Conservation (phyloP, 2,329 filamentous ascomycete genomes). For the Sodiomyces alkalinus region DNA sequence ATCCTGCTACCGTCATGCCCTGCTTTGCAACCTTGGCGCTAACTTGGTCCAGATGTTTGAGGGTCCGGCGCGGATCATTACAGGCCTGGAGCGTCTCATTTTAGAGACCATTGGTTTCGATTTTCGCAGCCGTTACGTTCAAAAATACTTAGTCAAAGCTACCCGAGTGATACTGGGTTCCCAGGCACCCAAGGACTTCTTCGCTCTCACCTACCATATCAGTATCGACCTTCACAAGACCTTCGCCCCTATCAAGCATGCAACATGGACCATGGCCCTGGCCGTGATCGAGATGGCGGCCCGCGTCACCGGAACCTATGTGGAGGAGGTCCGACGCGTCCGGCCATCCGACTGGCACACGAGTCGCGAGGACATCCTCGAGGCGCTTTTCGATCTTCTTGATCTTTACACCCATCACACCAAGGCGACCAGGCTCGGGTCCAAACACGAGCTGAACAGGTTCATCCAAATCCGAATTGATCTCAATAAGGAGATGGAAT, state of each 20-base stretch:
- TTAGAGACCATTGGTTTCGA: slow-evolving; percentile 89
- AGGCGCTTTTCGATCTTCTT: slow-evolving; percentile 79
- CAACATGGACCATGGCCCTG: slow-evolving; percentile 70
- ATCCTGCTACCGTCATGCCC: neutral
- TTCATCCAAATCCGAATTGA: slow-evolving; percentile 80
- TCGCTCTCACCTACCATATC: slow-evolving; percentile 61
- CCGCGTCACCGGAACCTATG: slow-evolving; percentile 43
- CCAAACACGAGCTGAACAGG: slow-evolving; percentile 54
- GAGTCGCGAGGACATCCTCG: slow-evolving; percentile 36
- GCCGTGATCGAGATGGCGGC: slow-evolving; percentile 69
- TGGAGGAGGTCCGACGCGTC: slow-evolving; percentile 34
- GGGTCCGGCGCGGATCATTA: slow-evolving; percentile 59
- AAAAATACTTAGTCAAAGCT: slow-evolving; percentile 73
- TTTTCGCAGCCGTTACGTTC: slow-evolving; percentile 77
- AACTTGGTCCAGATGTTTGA: slow-evolving; percentile 53
- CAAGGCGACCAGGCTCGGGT: slow-evolving; percentile 58
- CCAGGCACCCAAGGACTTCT: slow-evolving; percentile 39
- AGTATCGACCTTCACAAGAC: slow-evolving; percentile 86
- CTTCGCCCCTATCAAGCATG: slow-evolving; percentile 81
- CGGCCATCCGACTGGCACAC: slow-evolving; percentile 30
- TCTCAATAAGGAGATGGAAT: slow-evolving; percentile 71
- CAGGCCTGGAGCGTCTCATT: slow-evolving; percentile 82
- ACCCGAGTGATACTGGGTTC: slow-evolving; percentile 38
- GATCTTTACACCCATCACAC: slow-evolving; percentile 85
- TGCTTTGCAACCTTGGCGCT: neutral